These are phyloP conservation scores for Ustilago loliicola DNA, from an alignment of 1,284 basidiomycete genomes.

Conservation along the genomic window DNA sequence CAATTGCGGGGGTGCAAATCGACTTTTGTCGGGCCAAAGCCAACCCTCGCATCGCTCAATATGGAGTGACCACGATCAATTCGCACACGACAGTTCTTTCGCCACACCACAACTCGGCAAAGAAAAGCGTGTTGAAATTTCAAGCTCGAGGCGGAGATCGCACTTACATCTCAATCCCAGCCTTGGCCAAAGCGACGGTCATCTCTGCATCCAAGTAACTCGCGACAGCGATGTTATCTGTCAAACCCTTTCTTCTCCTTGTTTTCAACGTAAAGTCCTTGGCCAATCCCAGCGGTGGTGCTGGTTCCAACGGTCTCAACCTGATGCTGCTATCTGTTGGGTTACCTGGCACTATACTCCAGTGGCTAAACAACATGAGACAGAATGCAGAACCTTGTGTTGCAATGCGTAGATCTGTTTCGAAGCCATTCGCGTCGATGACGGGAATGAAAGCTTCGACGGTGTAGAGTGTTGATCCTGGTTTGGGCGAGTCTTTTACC, in stretches of 20 bases:
- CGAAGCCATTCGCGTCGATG: slow-evolving; percentile 98
- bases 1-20: no score
- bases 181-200: slow-evolving; percentile 65
- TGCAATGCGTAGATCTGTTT: slow-evolving; percentile 95
- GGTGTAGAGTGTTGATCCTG: slow-evolving; percentile 95
- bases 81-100: no score
- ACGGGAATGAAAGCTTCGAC: slow-evolving; percentile 98
- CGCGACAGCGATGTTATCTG: slow-evolving; percentile 53
- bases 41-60: no score
- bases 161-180: slow-evolving; percentile 59
- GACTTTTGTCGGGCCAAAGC: no score
- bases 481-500: slow-evolving; percentile 95
- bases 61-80: no score
- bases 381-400: slow-evolving; percentile 98
- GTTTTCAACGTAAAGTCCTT: slow-evolving; percentile 94
- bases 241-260: slow-evolving; percentile 81
- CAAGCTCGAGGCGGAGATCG: no score
- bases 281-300: slow-evolving; percentile 85
- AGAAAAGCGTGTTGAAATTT: no score
- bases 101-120: neutral
- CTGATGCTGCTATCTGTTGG: slow-evolving; percentile 96
- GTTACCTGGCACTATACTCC: slow-evolving; percentile 97
- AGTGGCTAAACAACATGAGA: slow-evolving; percentile 95
- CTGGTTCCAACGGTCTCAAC: slow-evolving; percentile 94
- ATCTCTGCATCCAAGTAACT: slow-evolving; percentile 68